Evolutionary conservation across 2,329 filamentous ascomycete species (phyloP), one percentile per base, ranked within the genome.

Genomic region (Lecanicillium sp.): DNA sequence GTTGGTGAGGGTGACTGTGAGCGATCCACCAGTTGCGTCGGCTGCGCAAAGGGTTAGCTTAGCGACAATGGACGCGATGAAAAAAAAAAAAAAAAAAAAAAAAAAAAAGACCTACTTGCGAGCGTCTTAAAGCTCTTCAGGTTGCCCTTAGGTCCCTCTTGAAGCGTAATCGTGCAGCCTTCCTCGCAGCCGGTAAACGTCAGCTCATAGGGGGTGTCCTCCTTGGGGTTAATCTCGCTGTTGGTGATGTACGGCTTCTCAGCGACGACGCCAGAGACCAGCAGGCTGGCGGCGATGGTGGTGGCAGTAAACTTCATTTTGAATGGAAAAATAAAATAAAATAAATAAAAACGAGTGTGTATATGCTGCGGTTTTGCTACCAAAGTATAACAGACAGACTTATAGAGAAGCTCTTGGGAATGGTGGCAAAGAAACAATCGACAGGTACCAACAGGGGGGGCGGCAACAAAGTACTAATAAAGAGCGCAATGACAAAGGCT

Each of bases 301-400:
- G 48, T 51, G 47, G 54, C 19, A 37, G 58, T 53, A 49, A 51
- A 58, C 58, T 62, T 60, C 59, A 63, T 63, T 43, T 50, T 59
- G 55, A 54, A 16, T 11, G 30, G 8, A 15, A 25, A 25, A 11
- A 7, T 25, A 6, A 25, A 25, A 7, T 6, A 7, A 25, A 11
- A n/a, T n/a, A n/a, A 25, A 25, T 25, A 16, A 9, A 25, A 31
- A 16, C 12, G 29, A 29, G 20, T 28, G 6, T 12, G 22, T 7
- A n/a, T n/a, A n/a, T n/a, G n/a, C n/a, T n/a, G n/a, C n/a, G n/a
- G n/a, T n/a, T n/a, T n/a, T n/a, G n/a, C n/a, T n/a, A n/a, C n/a
- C n/a, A n/a, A n/a, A n/a, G n/a, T n/a, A n/a, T n/a, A n/a, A n/a
- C n/a, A n/a, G n/a, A n/a, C n/a, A n/a, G n/a, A n/a, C n/a, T n/a